Percentiles rank a stretch among this genome's conserved stretches.
Evolutionary conservation across 768 basidiomycete species (phyloP).

Genomic region (Kwoniella shandongensis): DNA sequence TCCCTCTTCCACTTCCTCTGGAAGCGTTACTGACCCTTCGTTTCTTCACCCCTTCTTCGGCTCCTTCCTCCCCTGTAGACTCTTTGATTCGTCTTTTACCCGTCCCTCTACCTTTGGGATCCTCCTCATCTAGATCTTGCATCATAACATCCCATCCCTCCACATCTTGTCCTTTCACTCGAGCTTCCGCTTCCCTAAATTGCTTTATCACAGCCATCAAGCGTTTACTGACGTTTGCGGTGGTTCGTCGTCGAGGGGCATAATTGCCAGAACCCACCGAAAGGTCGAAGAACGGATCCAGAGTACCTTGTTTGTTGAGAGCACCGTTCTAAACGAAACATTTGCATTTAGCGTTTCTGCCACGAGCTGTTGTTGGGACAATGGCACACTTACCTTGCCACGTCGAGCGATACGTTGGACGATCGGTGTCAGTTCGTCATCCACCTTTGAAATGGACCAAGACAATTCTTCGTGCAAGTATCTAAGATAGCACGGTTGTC

Average conservation of each 20-base stretch:
- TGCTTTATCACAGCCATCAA: slow-evolving; percentile 60
- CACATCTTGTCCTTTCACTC: slow-evolving; percentile 21
- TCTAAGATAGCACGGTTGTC: slow-evolving; percentile 52
- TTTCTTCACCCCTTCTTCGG: slow-evolving; percentile 13
- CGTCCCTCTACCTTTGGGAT: slow-evolving; percentile 44
- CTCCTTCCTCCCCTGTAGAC: neutral
- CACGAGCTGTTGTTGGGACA: neutral
- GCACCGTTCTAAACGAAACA: slow-evolving; percentile 59
- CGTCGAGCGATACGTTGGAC: slow-evolving; percentile 85
- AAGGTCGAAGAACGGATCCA: slow-evolving; percentile 73
- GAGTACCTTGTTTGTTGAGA: slow-evolving; percentile 71
- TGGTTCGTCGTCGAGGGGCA: slow-evolving; percentile 76
- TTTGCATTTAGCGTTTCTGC: neutral
- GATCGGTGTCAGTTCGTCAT: slow-evolving; percentile 86
- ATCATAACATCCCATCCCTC: slow-evolving; percentile 50
- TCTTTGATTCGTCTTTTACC: slow-evolving; percentile 24
- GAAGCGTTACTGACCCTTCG: slow-evolving; percentile 12
- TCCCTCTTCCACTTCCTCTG: slow-evolving; percentile 3
- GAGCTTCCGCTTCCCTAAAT: slow-evolving; percentile 51
- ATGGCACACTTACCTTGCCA: slow-evolving; percentile 60
- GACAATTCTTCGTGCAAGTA: slow-evolving; percentile 75
- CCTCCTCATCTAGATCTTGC: slow-evolving; percentile 45
- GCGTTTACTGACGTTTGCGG: slow-evolving; percentile 75
- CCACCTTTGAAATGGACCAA: slow-evolving; percentile 79
- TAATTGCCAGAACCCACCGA: slow-evolving; percentile 66